A percentile compares a stretch with the other conserved stretches of the same genome.
Conservation (phyloP, 495 filamentous ascomycete species). For the Penicillium lividum region DNA sequence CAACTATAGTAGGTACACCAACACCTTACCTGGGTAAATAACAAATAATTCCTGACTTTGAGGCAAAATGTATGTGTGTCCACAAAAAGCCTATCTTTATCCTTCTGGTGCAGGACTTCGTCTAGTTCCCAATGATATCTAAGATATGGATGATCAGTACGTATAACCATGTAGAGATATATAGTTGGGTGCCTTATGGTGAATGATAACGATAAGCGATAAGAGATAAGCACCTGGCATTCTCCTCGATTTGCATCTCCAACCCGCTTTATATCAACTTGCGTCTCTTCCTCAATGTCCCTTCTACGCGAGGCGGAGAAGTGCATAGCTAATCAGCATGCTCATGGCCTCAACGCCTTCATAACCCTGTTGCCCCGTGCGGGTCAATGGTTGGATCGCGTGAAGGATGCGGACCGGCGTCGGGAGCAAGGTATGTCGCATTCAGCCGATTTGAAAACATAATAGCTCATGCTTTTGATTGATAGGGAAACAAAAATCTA, state of each 20-base stretch:
- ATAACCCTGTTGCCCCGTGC: constrained; percentile 40
- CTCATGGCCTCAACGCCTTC: constrained; percentile 48
- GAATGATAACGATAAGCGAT: not conserved
- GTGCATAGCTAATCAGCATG: constrained; percentile 48
- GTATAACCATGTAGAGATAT: too few species aligned
- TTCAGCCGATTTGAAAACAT: not conserved
- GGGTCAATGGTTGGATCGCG: constrained; percentile 35
- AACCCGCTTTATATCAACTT: constrained; percentile 3
- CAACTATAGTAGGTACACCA: not conserved
- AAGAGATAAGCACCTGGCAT: constrained; percentile 1
- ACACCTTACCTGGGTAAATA: not conserved
- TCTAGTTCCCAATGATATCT: too few species aligned
- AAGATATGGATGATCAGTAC: too few species aligned
- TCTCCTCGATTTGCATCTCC: constrained; percentile 16
- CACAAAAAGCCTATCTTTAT: too few species aligned
- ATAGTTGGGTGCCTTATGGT: too few species aligned
- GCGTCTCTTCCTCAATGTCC: constrained; percentile 39
- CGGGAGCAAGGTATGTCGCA: constrained; percentile 34
- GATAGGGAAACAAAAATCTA: constrained; percentile 36
- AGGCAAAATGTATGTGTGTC: too few species aligned
- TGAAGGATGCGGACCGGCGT: constrained; percentile 44
- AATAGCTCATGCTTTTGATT: constrained; percentile 3
- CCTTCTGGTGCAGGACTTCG: too few species aligned
- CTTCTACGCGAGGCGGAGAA: constrained; percentile 51
- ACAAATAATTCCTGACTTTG: too few species aligned